These are phyloP conservation scores for Xylariaceae sp. DNA, from an alignment of 2,329 filamentous ascomycete genomes.

Conservation along the genomic window DNA sequence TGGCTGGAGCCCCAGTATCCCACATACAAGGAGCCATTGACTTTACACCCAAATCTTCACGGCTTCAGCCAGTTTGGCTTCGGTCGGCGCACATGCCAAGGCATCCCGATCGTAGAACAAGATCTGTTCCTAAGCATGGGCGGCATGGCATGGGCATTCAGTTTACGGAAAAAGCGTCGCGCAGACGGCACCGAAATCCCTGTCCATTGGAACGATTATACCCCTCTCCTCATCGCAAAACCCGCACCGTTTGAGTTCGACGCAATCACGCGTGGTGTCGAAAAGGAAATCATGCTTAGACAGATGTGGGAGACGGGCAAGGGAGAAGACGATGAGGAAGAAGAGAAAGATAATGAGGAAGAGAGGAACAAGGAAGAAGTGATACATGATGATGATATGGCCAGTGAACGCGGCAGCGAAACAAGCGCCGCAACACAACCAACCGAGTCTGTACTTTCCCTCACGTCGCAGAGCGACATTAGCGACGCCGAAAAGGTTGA, in stretches of 20 bases:
- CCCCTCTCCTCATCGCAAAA: conserved; percentile 49
- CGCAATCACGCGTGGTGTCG: conserved; percentile 32
- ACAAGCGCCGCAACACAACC: conserved; percentile 14
- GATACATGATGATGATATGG: conserved; percentile 11
- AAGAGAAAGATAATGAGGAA: conserved; percentile 19
- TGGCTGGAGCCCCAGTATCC: conserved; percentile 43
- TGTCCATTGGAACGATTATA: conserved; percentile 49
- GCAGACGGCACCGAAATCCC: conserved; percentile 36
- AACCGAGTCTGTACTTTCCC: conserved; percentile 8
- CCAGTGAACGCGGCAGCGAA: conserved; percentile 22
- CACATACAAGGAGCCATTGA: conserved; percentile 45
- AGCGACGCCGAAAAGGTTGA: neutral
- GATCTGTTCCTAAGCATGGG: conserved; percentile 45
- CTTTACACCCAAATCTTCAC: conserved; percentile 41
- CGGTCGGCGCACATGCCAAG: conserved; percentile 53
- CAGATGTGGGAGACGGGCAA: conserved; percentile 42
- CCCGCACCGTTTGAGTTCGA: conserved; percentile 45
- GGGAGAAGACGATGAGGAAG: conserved; percentile 38
- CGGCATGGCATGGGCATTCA: conserved; percentile 42
- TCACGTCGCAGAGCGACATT: conserved; percentile 18
- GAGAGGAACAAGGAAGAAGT: conserved; percentile 8
- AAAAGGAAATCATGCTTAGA: conserved; percentile 30
- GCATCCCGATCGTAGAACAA: conserved; percentile 45
- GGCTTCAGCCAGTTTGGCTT: conserved; percentile 55
- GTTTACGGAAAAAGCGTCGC: conserved; percentile 35